Percentiles rank a stretch among this genome's conserved stretches.
Conservation (phyloP, 2,329 filamentous ascomycete genomes). For the Arthrinium puccinioides region DNA sequence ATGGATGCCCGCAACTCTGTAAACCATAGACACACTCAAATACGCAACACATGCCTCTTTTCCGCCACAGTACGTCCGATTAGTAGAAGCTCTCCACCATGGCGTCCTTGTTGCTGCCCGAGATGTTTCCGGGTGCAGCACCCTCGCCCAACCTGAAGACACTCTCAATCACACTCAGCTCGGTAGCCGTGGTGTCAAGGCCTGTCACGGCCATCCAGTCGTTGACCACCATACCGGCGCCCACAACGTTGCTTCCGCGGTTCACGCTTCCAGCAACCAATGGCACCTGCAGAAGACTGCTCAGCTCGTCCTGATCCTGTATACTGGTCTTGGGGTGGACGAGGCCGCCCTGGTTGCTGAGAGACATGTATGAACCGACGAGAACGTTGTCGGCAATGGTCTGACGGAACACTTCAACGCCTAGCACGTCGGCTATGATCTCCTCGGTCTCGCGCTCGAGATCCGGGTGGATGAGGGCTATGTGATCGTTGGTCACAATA, state of each 20-base stretch:
- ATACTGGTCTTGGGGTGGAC: slow-evolving; percentile 96
- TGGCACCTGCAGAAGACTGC: slow-evolving; percentile 86
- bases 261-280: slow-evolving; percentile 93
- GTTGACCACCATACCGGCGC: slow-evolving; percentile 93
- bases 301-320: slow-evolving; percentile 96
- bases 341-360: slow-evolving; percentile 92
- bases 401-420: slow-evolving; percentile 86
- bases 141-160: slow-evolving; percentile 94
- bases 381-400: slow-evolving; percentile 96
- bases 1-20: no score
- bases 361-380: slow-evolving; percentile 91
- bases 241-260: slow-evolving; percentile 88
- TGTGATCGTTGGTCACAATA: slow-evolving; percentile 93
- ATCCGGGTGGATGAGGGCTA: slow-evolving; percentile 92
- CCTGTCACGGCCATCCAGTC: slow-evolving; percentile 96
- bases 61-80: no score
- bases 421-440: slow-evolving; percentile 90
- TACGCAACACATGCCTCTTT: no score
- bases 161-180: slow-evolving; percentile 91
- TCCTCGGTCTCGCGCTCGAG: slow-evolving; percentile 97
- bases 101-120: slow-evolving; percentile 85
- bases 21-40: no score
- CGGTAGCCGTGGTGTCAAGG: slow-evolving; percentile 92
- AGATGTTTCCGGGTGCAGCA: slow-evolving; percentile 68
- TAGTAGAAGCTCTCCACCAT: slow-evolving; percentile 99